Base-by-base conservation (phyloP, 75 land plant species). In the Azolla pinnata region DNA sequence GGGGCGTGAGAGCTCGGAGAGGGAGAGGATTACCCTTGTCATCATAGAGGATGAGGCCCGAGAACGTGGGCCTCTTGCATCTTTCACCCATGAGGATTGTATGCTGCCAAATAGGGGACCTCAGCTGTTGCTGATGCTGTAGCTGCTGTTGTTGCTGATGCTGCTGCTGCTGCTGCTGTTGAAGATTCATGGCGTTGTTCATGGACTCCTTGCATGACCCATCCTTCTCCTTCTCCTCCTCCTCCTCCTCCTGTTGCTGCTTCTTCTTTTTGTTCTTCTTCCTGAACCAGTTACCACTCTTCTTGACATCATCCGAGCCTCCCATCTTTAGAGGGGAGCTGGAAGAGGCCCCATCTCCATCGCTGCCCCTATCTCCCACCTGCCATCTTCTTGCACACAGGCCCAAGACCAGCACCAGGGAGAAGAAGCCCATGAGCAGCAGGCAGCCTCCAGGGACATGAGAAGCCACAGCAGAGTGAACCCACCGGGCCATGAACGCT, bases 41-140 rank as follows among this genome's bases (percentile, higher is more conserved):
- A 55, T 86, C 90, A 58, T 86, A 86, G 21, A 86, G 73, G 27
- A 86, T 80, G 21, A 86, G 83, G 8, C 90, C 90, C n/a, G 88
- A 84, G 59, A 72, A 83, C 30, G 57, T 65, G 0, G 83, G 90
- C 1, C 82, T 64, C 68, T 78, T 69, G 70, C 90, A 86, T 14
- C 81, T 74, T 54, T 83, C 90, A 5, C 90, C 90, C 76, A 83
- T 77, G 26, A 86, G 64, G 51, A 86, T 86, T 2, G 78, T 65
- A 59, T 78, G 54, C 59, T 86, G 90, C 90, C 90, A 84, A 33
- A 84, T 73, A 18, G 82, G 67, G 20, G 72, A 56, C 7, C 14
- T 29, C 20, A 65, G 17, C 28, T 29, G 16, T 29, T 25, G 28
- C 53, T 50, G 53, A 8, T 50, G n/a, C 23, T 4, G 21, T 16